Conservation (phyloP, 805 yeast species). For the Hanseniaspora valbyensis region DNA sequence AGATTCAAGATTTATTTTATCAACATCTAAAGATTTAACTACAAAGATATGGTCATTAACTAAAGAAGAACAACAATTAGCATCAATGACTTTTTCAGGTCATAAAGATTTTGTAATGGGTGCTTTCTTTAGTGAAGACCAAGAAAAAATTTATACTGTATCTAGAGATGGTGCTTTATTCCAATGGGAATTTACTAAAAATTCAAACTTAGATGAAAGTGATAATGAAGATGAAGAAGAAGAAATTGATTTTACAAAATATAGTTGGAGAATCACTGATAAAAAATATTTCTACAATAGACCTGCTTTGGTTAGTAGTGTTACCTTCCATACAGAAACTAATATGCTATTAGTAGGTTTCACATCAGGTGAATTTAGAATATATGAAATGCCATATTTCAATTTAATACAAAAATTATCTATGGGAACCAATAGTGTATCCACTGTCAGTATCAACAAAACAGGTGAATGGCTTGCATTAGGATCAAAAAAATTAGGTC, state of each 20-base stretch:
- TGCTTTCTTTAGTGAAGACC: conserved; percentile 79
- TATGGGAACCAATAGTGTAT: conserved; percentile 84
- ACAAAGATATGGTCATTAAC: conserved; percentile 71
- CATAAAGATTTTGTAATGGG: conserved; percentile 80
- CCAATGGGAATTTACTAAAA: conserved; percentile 74
- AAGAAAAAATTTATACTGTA: conserved; percentile 81
- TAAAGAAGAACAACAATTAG: conserved; percentile 52
- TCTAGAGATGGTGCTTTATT: conserved; percentile 92
- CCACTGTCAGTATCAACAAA: conserved; percentile 64
- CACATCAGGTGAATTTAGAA: conserved; percentile 76
- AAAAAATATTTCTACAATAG: conserved; percentile 64
- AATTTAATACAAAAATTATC: conserved; percentile 72
- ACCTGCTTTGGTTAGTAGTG: conserved; percentile 57
- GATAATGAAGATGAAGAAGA: conserved; percentile 34
- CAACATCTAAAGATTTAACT: conserved; percentile 84
- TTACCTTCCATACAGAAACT: conserved; percentile 65
- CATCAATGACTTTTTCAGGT: conserved; percentile 80
- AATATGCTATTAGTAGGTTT: conserved; percentile 81
- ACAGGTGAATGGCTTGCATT: conserved; percentile 96
- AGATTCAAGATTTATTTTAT: conserved; percentile 77
- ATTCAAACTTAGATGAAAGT: conserved; percentile 39
- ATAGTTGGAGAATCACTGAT: conserved; percentile 73
- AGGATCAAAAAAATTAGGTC: conserved; percentile 87
- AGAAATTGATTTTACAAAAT: conserved; percentile 31
- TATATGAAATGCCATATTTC: conserved; percentile 78